These are phyloP conservation scores for Calonectria pseudoreteaudii DNA, from an alignment of 2,329 filamentous ascomycete genomes.

Conservation along the genomic window DNA sequence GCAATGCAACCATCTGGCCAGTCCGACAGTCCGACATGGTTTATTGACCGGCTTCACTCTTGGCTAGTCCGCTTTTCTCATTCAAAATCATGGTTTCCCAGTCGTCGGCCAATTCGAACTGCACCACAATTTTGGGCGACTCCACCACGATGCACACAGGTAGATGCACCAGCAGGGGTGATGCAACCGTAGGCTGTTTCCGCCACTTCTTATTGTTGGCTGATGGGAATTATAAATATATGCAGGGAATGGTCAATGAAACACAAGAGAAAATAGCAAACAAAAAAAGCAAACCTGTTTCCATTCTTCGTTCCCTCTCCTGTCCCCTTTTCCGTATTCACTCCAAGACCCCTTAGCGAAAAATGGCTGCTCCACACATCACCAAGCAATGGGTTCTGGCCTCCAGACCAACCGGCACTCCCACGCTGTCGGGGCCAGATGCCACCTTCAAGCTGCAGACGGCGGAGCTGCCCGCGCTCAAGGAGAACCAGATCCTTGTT, in stretches of 20 bases:
- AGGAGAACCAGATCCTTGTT: slow-evolving; percentile 43
- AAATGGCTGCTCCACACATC: slow-evolving; percentile 37
- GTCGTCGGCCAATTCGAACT: background rate
- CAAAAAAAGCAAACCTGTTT: background rate
- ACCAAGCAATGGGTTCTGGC: slow-evolving; percentile 47
- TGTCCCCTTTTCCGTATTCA: background rate
- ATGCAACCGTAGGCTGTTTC: background rate
- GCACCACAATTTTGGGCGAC: background rate
- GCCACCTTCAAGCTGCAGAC: slow-evolving; percentile 44
- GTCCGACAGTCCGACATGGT: background rate
- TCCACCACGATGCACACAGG: background rate
- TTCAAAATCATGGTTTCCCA: background rate
- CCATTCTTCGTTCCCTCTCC: background rate
- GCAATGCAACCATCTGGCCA: background rate
- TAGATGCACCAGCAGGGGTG: background rate
- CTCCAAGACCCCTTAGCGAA: background rate
- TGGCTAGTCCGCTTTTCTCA: background rate
- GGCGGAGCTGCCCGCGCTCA: slow-evolving; percentile 38
- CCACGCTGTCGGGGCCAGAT: slow-evolving; percentile 40
- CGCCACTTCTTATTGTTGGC: background rate
- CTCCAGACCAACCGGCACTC: slow-evolving; percentile 40
- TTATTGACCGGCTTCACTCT: background rate
- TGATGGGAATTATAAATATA: slow-evolving; percentile 1
- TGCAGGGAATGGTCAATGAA: background rate
- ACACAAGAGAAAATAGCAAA: background rate